These are phyloP conservation scores for Tricholoma hemisulphureum DNA, from an alignment of 768 basidiomycete species.

Conservation along the genomic window DNA sequence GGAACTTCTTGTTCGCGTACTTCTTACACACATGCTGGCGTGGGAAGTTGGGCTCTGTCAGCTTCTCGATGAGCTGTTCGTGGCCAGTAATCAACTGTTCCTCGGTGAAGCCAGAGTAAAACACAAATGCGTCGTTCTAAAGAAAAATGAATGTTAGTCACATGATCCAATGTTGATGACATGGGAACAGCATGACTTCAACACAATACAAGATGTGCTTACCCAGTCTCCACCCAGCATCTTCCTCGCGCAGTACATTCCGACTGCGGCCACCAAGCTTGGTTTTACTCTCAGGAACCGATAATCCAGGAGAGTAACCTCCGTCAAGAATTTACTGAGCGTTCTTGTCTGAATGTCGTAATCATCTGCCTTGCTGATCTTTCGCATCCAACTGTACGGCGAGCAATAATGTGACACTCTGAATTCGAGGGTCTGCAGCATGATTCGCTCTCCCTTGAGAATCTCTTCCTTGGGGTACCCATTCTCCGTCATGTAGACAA, in stretches of 20 bases:
- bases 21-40: slow-evolving; percentile 90
- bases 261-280: slow-evolving; percentile 89
- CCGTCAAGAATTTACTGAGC: slow-evolving; percentile 94
- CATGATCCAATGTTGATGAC: slow-evolving; percentile 24
- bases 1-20: slow-evolving; percentile 96
- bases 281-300: slow-evolving; percentile 93
- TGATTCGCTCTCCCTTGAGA: slow-evolving; percentile 95
- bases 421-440: slow-evolving; percentile 94
- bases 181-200: slow-evolving; percentile 14
- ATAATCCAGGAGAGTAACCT: slow-evolving; percentile 90
- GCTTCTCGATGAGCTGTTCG: slow-evolving; percentile 76
- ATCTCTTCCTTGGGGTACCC: slow-evolving; percentile 95
- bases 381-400: slow-evolving; percentile 98
- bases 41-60: slow-evolving; percentile 78
- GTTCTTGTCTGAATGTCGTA: slow-evolving; percentile 98
- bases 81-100: slow-evolving; percentile 83
- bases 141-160: slow-evolving; percentile 35
- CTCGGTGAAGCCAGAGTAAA: slow-evolving; percentile 89
- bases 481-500: slow-evolving; percentile 96
- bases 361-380: slow-evolving; percentile 97
- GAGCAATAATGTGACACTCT: slow-evolving; percentile 96
- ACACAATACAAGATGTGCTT: slow-evolving; percentile 37
- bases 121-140: slow-evolving; percentile 89
- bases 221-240: slow-evolving; percentile 99
- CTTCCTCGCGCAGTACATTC: slow-evolving; percentile 92